Evolutionary conservation across 169 alveolate species (phyloP).

Genomic region (Plasmodium relictum): DNA sequence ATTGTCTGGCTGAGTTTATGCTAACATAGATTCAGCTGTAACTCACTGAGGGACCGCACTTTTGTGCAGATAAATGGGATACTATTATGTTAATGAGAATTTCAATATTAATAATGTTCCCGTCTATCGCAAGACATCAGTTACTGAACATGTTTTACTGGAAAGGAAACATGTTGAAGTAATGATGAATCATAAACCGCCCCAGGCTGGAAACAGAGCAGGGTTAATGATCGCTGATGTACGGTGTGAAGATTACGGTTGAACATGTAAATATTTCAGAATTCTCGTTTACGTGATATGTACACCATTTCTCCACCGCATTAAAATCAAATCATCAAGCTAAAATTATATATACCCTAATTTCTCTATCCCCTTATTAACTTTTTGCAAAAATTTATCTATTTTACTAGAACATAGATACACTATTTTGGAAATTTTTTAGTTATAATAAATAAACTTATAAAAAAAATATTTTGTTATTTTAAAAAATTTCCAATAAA

Average conservation of each 20-base stretch:
- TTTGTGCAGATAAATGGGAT: constrained; percentile 36
- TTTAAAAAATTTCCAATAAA: too few relatives aligned
- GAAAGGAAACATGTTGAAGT: constrained; percentile 63
- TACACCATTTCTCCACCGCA: constrained; percentile 32
- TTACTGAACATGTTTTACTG: constrained; percentile 51
- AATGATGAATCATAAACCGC: constrained; percentile 72
- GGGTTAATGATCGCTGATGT: constrained; percentile 76
- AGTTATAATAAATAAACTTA: too few relatives aligned
- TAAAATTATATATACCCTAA: too few relatives aligned
- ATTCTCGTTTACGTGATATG: constrained; percentile 35
- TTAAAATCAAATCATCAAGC: too few relatives aligned
- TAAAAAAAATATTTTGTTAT: too few relatives aligned
- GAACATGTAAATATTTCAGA: constrained; percentile 14
- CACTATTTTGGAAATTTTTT: too few relatives aligned
- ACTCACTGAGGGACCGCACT: constrained; percentile 44
- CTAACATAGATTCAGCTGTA: constrained; percentile 38
- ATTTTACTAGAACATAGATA: too few relatives aligned
- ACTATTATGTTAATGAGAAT: constrained; percentile 27
- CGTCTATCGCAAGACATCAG: constrained; percentile 72
- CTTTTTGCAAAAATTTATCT: too few relatives aligned
- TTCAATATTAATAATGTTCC: constrained; percentile 22
- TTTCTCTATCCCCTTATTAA: too few relatives aligned
- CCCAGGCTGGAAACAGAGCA: constrained; percentile 79
- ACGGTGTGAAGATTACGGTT: constrained; percentile 77
- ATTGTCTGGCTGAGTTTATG: constrained; percentile 49